phyloP scores from a whole-genome alignment of 345 rosid genomes.

The Brassica juncea region DNA sequence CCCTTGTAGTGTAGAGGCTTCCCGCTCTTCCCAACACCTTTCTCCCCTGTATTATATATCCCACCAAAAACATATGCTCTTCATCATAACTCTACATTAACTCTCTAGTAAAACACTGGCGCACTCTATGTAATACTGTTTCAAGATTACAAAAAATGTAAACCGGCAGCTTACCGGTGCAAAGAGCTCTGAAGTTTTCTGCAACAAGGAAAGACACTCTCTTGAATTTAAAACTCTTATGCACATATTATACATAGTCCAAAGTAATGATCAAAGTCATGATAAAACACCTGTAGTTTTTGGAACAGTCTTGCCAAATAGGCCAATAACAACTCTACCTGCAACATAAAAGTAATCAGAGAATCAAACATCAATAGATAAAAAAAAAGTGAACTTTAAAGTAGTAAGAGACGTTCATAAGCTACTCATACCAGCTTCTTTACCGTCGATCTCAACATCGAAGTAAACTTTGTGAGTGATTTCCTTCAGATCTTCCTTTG shows the following conservation, averaged over 20 bases:
- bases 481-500: constrained; percentile 65
- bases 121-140: background rate
- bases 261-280: background rate
- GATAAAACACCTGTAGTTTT: constrained; percentile 70
- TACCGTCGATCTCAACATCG: constrained; percentile 85
- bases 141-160: background rate
- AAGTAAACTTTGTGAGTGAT: constrained; percentile 89
- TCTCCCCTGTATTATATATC: constrained; percentile 59
- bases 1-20: constrained; percentile 88
- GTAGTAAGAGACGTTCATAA: background rate
- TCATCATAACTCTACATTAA: no score
- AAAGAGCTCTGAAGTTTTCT: constrained; percentile 97
- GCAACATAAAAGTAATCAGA: background rate
- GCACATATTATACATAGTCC: no score
- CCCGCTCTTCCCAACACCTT: constrained; percentile 86
- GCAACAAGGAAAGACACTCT: constrained; percentile 39
- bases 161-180: constrained; percentile 63
- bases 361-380: background rate
- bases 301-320: constrained; percentile 89
- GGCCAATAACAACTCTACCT: constrained; percentile 90
- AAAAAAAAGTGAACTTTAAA: background rate
- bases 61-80: no score
- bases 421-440: constrained; percentile 73
- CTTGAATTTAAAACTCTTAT: background rate
- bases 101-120: background rate